These are phyloP conservation scores for Verbena officinalis DNA, from an alignment of 257 asterid species.

Conservation along the genomic window DNA sequence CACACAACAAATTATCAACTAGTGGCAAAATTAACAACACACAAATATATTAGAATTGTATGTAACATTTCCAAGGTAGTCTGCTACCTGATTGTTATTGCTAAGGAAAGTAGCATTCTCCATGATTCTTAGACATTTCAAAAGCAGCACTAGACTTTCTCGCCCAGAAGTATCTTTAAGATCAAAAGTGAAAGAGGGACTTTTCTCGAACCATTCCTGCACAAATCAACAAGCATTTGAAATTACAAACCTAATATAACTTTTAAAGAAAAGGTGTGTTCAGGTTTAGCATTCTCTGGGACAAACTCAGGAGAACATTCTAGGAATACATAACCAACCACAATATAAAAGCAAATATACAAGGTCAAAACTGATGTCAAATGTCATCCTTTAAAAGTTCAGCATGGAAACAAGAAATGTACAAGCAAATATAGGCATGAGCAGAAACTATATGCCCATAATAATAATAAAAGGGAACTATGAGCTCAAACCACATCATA, in stretches of 20 bases:
- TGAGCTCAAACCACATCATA: neutral
- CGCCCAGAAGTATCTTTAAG: conserved; percentile 43
- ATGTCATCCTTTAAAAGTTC: neutral
- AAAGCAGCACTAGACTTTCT: conserved; percentile 67
- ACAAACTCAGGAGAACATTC: conserved; percentile 13
- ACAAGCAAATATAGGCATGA: neutral
- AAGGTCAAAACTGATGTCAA: neutral
- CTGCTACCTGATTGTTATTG: conserved; percentile 67
- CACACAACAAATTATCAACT: conserved; percentile 1
- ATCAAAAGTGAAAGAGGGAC: conserved; percentile 40
- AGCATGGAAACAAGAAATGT: neutral
- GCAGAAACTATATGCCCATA: conserved; percentile 17
- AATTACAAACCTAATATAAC: conserved; percentile 12
- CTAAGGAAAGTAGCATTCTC: conserved; percentile 85
- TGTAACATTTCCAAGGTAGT: neutral
- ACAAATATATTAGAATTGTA: neutral
- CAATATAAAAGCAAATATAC: neutral
- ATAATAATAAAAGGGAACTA: neutral
- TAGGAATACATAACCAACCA: conserved; percentile 16
- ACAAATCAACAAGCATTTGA: conserved; percentile 15
- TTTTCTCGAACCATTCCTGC: conserved; percentile 65
- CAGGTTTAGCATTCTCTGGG: neutral
- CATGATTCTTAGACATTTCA: conserved; percentile 84
- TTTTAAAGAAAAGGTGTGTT: neutral
- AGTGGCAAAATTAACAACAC: neutral